Conservation (phyloP, 164 flowering plant species). For the Warburgia ugandensis region DNA sequence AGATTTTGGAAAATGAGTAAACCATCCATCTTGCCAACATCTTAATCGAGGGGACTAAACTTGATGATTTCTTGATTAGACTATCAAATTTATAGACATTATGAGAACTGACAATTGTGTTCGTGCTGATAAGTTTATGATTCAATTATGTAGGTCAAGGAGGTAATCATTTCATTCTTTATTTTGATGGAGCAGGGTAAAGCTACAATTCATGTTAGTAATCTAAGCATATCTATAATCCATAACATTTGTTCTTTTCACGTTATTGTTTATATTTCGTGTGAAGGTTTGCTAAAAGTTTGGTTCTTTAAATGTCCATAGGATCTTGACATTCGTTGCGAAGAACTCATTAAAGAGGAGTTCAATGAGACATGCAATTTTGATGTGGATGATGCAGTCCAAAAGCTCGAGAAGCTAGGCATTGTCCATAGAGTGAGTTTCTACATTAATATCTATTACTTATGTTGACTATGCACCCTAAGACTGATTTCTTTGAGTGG, state of each 20-base stretch:
- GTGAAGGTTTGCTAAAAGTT: background rate
- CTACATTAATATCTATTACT: background rate
- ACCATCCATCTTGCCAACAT: no score
- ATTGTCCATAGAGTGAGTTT: conserved; percentile 71
- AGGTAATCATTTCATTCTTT: conserved; percentile 63
- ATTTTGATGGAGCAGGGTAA: conserved; percentile 79
- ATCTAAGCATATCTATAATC: background rate
- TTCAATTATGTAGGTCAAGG: conserved; percentile 53
- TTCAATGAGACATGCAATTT: conserved; percentile 61
- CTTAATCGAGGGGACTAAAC: no score
- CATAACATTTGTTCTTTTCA: background rate
- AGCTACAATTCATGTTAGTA: conserved; percentile 44
- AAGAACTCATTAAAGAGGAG: conserved; percentile 58
- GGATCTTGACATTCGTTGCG: conserved; percentile 66
- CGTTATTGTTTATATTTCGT: no score
- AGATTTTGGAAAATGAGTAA: no score
- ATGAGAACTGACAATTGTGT: no score
- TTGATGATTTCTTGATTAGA: no score
- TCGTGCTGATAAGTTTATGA: no score
- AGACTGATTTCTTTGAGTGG: no score
- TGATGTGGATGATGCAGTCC: conserved; percentile 89
- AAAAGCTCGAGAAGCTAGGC: conserved; percentile 79
- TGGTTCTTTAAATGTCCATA: conserved; percentile 11
- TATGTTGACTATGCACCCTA: background rate
- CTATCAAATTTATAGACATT: no score